These are phyloP conservation scores for Chondrus crispus DNA, from an alignment of 23 red algal species.

Conservation along the genomic window DNA sequence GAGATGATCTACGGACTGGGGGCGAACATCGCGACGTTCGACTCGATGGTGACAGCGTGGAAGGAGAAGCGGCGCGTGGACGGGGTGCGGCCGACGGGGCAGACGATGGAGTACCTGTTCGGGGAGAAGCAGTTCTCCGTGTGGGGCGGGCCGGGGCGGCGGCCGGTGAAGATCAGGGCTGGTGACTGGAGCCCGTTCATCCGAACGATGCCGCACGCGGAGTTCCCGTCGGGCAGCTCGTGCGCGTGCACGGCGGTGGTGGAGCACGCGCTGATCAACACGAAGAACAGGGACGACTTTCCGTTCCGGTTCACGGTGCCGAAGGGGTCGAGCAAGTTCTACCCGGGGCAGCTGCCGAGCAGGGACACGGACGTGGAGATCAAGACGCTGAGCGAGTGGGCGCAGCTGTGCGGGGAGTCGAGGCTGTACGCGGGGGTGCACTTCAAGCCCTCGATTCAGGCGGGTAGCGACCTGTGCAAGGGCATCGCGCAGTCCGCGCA, in stretches of 20 bases:
- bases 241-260: neutral
- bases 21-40: neutral
- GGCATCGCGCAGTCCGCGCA: neutral
- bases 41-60: neutral
- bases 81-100: neutral
- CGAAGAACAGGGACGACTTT: neutral
- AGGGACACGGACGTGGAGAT: no score
- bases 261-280: constrained; percentile 11
- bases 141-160: neutral
- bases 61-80: constrained; percentile 2
- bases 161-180: neutral
- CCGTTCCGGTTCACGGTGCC: neutral
- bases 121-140: neutral
- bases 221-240: constrained; percentile 9
- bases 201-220: constrained; percentile 16
- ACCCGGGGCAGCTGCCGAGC: neutral
- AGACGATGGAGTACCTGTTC: neutral
- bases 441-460: neutral
- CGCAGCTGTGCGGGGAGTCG: neutral
- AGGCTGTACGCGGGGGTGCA: neutral
- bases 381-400: no score
- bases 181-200: constrained; percentile 36
- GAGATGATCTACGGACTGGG: constrained; percentile 4
- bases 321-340: constrained; percentile 21
- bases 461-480: neutral